Base-by-base conservation (phyloP, 176 grass and related monocot genomes). In the Oryza glumipatula region DNA sequence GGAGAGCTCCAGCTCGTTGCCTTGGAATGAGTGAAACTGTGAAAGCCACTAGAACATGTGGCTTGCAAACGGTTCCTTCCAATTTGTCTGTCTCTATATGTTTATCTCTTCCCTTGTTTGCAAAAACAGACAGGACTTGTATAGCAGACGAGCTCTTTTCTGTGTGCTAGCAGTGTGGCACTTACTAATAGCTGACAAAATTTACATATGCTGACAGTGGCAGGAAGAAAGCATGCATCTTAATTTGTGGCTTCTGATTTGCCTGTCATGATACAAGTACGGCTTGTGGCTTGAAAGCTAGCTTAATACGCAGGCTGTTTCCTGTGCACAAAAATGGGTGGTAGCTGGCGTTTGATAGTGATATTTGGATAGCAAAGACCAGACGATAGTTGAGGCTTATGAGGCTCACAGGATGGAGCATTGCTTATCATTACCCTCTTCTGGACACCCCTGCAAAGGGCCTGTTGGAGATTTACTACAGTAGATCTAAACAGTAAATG, bases 21-120 rank as follows among this genome's bases (percentile, higher is more conserved):
- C 60, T 38, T 30, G 2, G 2, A 82, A 86, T 26, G 78, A 72
- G 69, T 14, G 52, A 73, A 26, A 26, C 26, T 26, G 68, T 66
- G 58, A 84, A 56, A 82, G 89, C 89, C 91, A 93, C 91, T 73
- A 89, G 85, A 95, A 88, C 82, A 83, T 95, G 93, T 98, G 95
- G 95, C 85, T 92, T 77, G 36, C 70, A 63, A 23, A 63, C 23
- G 23, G 15, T 22, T 4, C 21, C 21, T 61, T 26, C 35, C 79
- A 47, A 43, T 80, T 65, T 73, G 44, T 48, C 56, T 75, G 15
- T 76, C 48, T 63, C 21, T 23, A 23, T 10, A 16, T 38, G 76
- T 76, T 88, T 80, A 91, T 91, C 81, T 52, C 41, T 61, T 47
- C 81, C 65, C 41, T 61, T 47, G 30, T 60, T 61, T 47, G n/a